phyloP scores from a whole-genome alignment of 1,284 basidiomycete genomes.

The Vanrija sp. region DNA sequence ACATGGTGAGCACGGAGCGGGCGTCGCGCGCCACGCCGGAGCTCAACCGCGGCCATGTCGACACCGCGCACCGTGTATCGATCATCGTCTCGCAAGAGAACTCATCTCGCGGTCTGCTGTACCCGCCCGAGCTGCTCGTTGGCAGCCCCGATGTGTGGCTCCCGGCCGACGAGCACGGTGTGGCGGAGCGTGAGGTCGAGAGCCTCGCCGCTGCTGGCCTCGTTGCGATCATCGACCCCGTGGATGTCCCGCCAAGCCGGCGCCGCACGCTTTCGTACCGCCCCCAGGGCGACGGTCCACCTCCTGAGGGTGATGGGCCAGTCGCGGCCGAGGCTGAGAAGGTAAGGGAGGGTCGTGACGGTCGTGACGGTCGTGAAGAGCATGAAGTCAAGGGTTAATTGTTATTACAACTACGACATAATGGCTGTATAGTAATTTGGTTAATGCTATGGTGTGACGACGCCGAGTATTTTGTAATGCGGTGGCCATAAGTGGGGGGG shows the following conservation, averaged over 20 bases:
- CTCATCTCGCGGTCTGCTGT: slow-evolving; percentile 58
- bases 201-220: slow-evolving; percentile 29
- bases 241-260: background rate
- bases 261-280: too few relatives aligned
- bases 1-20: slow-evolving; percentile 65
- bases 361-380: too few relatives aligned
- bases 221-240: slow-evolving; percentile 25
- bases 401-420: too few relatives aligned
- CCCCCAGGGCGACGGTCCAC: too few relatives aligned
- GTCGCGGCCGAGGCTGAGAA: too few relatives aligned
- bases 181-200: slow-evolving; percentile 48
- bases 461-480: too few relatives aligned
- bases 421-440: too few relatives aligned
- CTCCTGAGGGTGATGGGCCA: too few relatives aligned
- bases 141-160: slow-evolving; percentile 74
- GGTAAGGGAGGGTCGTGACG: too few relatives aligned
- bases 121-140: slow-evolving; percentile 71
- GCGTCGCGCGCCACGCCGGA: slow-evolving; percentile 46
- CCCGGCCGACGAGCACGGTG: slow-evolving; percentile 65
- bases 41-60: background rate
- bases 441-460: too few relatives aligned
- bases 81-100: background rate
- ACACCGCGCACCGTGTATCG: background rate
- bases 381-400: too few relatives aligned
- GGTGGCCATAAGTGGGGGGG: too few relatives aligned